Conservation (phyloP, 768 basidiomycete genomes). For the Baorangia bicolor region DNA sequence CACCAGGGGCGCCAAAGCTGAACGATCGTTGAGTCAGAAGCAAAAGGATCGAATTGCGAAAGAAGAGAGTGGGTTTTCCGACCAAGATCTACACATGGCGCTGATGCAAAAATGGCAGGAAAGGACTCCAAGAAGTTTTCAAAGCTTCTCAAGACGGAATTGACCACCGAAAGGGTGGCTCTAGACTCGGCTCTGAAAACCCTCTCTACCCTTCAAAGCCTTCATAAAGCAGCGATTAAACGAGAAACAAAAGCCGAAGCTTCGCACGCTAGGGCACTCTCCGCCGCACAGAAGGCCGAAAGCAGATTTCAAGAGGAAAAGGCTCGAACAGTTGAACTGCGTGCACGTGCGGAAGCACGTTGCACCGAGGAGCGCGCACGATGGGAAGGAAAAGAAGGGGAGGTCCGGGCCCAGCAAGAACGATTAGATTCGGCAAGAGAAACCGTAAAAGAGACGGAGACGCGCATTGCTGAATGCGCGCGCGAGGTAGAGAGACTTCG, state of each 20-base stretch:
- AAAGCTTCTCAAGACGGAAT: slow-evolving; percentile 71
- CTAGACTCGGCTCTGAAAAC: slow-evolving; percentile 61
- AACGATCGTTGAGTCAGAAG: slow-evolving; percentile 46
- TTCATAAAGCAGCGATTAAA: slow-evolving; percentile 68
- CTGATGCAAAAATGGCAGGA: slow-evolving; percentile 33
- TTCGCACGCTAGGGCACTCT: slow-evolving; percentile 51
- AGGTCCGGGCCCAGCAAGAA: slow-evolving; percentile 46
- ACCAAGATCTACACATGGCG: background rate
- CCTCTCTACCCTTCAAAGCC: slow-evolving; percentile 62
- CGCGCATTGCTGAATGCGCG: slow-evolving; percentile 67
- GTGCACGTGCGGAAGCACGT: slow-evolving; percentile 45
- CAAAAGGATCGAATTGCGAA: slow-evolving; percentile 53
- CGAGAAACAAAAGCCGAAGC: slow-evolving; percentile 60
- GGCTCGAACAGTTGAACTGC: slow-evolving; percentile 50
- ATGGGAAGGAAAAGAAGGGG: slow-evolving; percentile 51
- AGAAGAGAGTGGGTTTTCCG: slow-evolving; percentile 44
- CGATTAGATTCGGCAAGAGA: slow-evolving; percentile 49
- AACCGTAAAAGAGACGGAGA: slow-evolving; percentile 57
- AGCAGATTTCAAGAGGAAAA: slow-evolving; percentile 61
- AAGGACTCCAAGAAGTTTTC: slow-evolving; percentile 61
- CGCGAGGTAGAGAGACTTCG: slow-evolving; percentile 69
- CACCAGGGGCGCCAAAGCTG: slow-evolving; percentile 48
- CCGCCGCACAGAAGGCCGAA: slow-evolving; percentile 62
- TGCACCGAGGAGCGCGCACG: slow-evolving; percentile 57
- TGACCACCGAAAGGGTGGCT: slow-evolving; percentile 62